Evolutionary conservation across 139 green algal species (phyloP), one percentile per base, ranked within the genome.

Genomic region (Monoraphidium neglectum): DNA sequence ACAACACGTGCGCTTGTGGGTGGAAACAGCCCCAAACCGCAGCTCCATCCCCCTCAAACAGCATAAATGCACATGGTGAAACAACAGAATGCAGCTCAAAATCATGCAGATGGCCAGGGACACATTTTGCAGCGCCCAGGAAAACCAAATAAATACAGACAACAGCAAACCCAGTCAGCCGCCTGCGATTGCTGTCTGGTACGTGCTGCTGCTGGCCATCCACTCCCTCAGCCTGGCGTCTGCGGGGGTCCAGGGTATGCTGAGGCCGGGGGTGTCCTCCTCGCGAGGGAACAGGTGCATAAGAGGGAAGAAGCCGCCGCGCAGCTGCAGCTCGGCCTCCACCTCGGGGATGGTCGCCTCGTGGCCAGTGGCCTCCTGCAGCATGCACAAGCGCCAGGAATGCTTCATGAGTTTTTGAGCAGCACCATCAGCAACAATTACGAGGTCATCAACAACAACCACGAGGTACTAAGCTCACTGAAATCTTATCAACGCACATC

Each of bases 251-350:
- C 80, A 85, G 23, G 80, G 80, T 23, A 85, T 69, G 69, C 61
- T 79, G 40, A 43, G 67, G 28, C 37, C 80, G 35, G 23, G 63
- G 5, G 28, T 33, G 8, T 47, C 53, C 2, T 36, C 24, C 43
- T 62, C 65, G 23, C 26, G n/a, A 24, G 85, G 85, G 63, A 88
- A 81, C 46, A 87, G 66, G 80, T 87, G 85, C 80, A 87, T 86
- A 36, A 90, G 61, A 0, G 85, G 85, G 8, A 82, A 0, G 54
- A 82, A 84, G 3, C 77, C 82, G 5, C 85, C 85, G 0, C 77
- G 74, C 13, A 63, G 57, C 28, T 49, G 35, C 15, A 90, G 70
- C 77, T 90, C 85, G 35, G 59, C 64, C 2, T 18, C 21, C 26
- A 86, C 68, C 57, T 79, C 73, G 33, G 33, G 2, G 8, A 67